Evolutionary conservation across 1,139 yeast genomes (phyloP), one percentile per base, ranked within the genome.

Genomic region (Yamadazyma siamensis): DNA sequence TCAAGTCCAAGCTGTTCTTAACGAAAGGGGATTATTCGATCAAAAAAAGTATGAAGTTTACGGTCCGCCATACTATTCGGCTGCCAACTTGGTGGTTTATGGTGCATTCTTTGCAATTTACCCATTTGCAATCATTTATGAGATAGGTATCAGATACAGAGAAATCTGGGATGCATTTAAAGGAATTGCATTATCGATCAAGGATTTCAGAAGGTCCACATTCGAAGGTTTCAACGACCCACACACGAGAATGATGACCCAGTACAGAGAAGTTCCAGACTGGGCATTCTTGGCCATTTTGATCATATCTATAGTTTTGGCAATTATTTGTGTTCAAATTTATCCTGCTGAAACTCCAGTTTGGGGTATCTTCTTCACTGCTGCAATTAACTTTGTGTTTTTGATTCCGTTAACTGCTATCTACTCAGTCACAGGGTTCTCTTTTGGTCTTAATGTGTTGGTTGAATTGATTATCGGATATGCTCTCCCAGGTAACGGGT

Each of bases 391-490:
- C 47, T 59, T 75, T 34, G 56, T 72, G 6, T 76, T 77, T 46
- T 59, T 77, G 49, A 61, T 78, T 56, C 85, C 72, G 35, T 58
- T 77, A 38, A 76, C 77, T 40, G 63, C 60, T 25, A 61, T 76
- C 23, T 75, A 65, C 42, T 65, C 81, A 6, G 64, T 72, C 19
- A 74, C 80, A 13, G 84, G 80, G 25, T 56, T 61, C 38, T 50
- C 61, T 14, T 59, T 77, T 37, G 78, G 79, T 20, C 60, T 78
- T 38, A 77, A 77, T 43, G 79, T 77, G 6, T 54, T 79, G 39
- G 77, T 75, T 24, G 83, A 79, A 49, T 59, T 79, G 43, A 68
- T 79, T 36, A 61, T 74, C 30, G 86, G 86, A 14, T 76, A 76
- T 43, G 79, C 80, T 3, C 41, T 78, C 20, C 84, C 82, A 18